phyloP scores from a whole-genome alignment of 2,329 filamentous ascomycete species.

The Penicillium sp. region DNA sequence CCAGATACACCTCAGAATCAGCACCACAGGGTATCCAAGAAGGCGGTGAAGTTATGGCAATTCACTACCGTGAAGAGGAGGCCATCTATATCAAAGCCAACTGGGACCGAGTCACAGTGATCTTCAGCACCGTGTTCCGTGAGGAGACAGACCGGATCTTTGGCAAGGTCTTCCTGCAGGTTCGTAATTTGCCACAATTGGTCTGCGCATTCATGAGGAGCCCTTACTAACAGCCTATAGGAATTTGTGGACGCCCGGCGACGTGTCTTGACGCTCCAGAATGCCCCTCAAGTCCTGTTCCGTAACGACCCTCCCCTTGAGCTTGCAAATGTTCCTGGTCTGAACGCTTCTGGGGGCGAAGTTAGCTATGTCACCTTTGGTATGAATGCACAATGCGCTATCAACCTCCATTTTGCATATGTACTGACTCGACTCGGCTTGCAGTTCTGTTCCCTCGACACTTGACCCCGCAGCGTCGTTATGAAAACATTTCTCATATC shows the following conservation, averaged over 20 bases:
- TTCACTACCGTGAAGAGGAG: constrained; percentile 98
- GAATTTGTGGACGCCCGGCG: constrained; percentile 96
- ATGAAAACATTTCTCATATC: constrained; percentile 96
- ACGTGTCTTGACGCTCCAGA: constrained; percentile 78
- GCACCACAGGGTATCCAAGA: constrained; percentile 87
- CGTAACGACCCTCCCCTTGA: constrained; percentile 91
- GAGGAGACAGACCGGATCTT: constrained; percentile 98
- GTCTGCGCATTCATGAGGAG: neutral
- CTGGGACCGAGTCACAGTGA: constrained; percentile 95
- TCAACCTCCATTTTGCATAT: neutral
- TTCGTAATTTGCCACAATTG: constrained; percentile 19
- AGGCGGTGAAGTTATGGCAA: constrained; percentile 88
- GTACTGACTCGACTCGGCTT: constrained; percentile 15
- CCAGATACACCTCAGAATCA: constrained; percentile 88
- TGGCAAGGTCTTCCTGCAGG: constrained; percentile 93
- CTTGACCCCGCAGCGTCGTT: constrained; percentile 82
- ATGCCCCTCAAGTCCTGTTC: constrained; percentile 96
- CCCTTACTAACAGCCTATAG: constrained; percentile 30
- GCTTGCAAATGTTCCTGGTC: constrained; percentile 80
- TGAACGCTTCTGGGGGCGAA: constrained; percentile 74
- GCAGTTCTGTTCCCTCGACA: constrained; percentile 93
- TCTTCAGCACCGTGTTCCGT: constrained; percentile 96
- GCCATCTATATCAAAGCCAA: constrained; percentile 98
- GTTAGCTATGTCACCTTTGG: constrained; percentile 98
- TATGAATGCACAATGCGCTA: constrained; percentile 44